Evolutionary conservation across 345 rosid species (phyloP), one percentile per base, ranked within the genome.

Genomic region (Eucalyptus sp.): DNA sequence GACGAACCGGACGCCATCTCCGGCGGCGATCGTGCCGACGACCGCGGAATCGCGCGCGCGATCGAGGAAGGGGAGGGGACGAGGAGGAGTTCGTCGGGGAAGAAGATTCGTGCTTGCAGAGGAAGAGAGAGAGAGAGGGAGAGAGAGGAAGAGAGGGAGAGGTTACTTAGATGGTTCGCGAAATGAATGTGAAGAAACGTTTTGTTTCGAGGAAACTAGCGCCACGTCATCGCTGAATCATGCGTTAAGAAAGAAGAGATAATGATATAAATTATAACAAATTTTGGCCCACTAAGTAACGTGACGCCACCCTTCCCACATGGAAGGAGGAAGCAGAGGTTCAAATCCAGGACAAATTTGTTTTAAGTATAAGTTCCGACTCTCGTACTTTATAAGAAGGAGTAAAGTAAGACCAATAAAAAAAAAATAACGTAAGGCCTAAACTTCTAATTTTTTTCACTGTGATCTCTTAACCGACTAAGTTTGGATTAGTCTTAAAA

Each of bases 1-100:
- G 98, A 94, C 51, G 99, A 92, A 56, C 98, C 97, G 86, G 99
- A 96, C 86, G 99, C 99, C 99, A 98, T 98, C 49, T 51, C 79
- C 18, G 33, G 24, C 31, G 88, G 25, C 86, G 48, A 54, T 89
- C 68, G 44, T 13, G 24, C 15, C 22, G 46, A 27, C 7, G 87
- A 27, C 50, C n/a, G 52, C 10, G 20, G 58, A 64, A 51, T 37
- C 29, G 83, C 83, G 83, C 27, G 13, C 15, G 83, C 83, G 48
- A 41, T 76, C 48, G 48, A 20, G 5, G 83, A 76, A 20, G 83
- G 46, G 20, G 62, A 56, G 1, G 62, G 62, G 13, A 29, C 37
- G 76, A 3, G 31, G 56, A 52, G 29, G 43, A 1, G 44, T 13
- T 41, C 83, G 83, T 3, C 29, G 83, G 46, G 83, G 48, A 41